Evolutionary conservation across 2,329 filamentous ascomycete genomes (phyloP).

Genomic region (Hirsutella rhossiliensis): DNA sequence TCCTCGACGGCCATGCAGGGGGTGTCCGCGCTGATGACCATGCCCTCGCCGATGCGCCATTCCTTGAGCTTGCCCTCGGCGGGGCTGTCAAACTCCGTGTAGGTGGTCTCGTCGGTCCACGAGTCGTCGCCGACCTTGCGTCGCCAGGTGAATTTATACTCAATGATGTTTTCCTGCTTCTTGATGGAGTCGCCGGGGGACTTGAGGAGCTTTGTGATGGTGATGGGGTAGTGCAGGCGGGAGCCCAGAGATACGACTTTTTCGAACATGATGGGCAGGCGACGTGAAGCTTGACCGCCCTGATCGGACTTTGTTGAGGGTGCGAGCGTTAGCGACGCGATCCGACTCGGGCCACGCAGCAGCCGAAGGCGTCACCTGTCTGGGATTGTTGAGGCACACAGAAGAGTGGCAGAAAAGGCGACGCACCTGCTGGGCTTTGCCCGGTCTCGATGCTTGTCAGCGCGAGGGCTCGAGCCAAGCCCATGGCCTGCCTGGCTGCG

Average conservation of each 20-base stretch:
- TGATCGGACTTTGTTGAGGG: neutral
- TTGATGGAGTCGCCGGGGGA: slow-evolving; percentile 61
- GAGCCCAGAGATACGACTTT: slow-evolving; percentile 38
- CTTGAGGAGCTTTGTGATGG: slow-evolving; percentile 75
- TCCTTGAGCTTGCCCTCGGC: slow-evolving; percentile 65
- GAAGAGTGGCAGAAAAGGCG: neutral
- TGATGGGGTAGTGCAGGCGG: slow-evolving; percentile 83
- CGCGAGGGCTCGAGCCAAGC: slow-evolving; percentile 16
- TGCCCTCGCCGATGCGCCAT: slow-evolving; percentile 64
- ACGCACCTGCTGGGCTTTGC: slow-evolving; percentile 16
- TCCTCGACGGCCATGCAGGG: slow-evolving; percentile 70
- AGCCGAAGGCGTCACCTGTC: too few relatives aligned
- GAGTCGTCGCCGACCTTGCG: slow-evolving; percentile 61
- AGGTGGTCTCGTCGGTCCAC: slow-evolving; percentile 52
- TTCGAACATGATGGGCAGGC: slow-evolving; percentile 20
- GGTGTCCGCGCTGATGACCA: slow-evolving; percentile 47
- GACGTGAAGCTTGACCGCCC: neutral
- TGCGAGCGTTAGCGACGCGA: neutral
- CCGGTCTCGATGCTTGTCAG: slow-evolving; percentile 18
- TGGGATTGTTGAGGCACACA: neutral
- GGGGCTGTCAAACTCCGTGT: slow-evolving; percentile 70
- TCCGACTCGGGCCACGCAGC: too few relatives aligned
- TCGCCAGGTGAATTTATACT: slow-evolving; percentile 75
- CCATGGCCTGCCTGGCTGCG: slow-evolving; percentile 18
- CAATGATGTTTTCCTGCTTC: slow-evolving; percentile 67